Conservation (phyloP, 2,329 filamentous ascomycete genomes). For the Aureobasidium sp. region DNA sequence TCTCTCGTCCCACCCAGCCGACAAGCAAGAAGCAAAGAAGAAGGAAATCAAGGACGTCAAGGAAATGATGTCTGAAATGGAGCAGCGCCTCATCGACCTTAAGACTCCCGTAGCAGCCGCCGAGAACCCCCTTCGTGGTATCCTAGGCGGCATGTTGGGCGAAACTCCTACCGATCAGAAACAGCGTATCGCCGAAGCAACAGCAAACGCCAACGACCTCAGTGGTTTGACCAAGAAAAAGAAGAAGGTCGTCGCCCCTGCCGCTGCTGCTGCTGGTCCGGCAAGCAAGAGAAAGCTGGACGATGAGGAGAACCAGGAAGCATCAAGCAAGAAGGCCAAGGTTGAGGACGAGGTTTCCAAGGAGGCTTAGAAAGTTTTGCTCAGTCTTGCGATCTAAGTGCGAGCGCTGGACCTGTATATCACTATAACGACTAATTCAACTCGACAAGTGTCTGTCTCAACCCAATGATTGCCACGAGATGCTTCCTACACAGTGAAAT, state of each 20-base stretch:
- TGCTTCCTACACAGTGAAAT: too few species aligned
- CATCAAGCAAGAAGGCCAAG: not conserved
- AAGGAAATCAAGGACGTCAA: conserved; percentile 63
- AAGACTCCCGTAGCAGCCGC: conserved; percentile 40
- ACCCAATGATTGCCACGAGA: too few species aligned
- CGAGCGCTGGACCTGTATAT: too few species aligned
- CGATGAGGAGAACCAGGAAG: not conserved
- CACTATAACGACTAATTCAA: too few species aligned
- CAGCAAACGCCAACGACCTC: conserved; percentile 64
- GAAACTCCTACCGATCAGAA: conserved; percentile 52
- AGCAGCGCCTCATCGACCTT: conserved; percentile 63
- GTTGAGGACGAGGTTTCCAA: not conserved
- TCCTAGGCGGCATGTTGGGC: conserved; percentile 56
- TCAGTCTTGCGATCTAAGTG: too few species aligned
- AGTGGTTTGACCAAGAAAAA: conserved; percentile 66
- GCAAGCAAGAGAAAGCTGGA: conserved; percentile 5
- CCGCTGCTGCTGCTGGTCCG: not conserved
- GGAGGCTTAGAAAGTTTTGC: too few species aligned
- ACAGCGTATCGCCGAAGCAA: conserved; percentile 61
- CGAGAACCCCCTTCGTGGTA: conserved; percentile 43
- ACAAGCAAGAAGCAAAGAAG: conserved; percentile 56
- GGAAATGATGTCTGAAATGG: conserved; percentile 71
- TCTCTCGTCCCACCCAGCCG: conserved; percentile 45
- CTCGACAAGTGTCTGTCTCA: too few species aligned
- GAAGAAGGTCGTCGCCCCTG: conserved; percentile 26